A percentile compares a stretch with the other conserved stretches of the same genome.
These are phyloP conservation scores for Aristolochia contorta DNA, from an alignment of 164 flowering plant species.

Conservation along the genomic window DNA sequence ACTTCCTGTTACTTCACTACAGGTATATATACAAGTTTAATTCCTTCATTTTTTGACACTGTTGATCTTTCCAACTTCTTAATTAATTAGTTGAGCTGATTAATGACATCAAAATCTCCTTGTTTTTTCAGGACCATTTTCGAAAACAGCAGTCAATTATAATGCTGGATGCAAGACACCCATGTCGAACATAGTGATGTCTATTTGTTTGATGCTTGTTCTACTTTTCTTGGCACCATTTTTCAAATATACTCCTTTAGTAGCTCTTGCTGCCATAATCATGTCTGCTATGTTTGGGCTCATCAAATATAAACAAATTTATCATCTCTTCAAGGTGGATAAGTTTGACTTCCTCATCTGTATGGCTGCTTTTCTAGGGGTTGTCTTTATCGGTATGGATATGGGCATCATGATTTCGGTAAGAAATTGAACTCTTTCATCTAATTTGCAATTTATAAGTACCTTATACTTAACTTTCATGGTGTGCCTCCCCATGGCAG, in stretches of 20 bases:
- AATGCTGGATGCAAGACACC: slow-evolving; percentile 68
- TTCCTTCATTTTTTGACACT: neutral
- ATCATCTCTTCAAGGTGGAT: slow-evolving; percentile 56
- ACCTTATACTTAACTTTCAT: neutral
- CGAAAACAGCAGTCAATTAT: slow-evolving; percentile 78
- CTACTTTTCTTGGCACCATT: too few species aligned
- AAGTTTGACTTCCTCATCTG: slow-evolving; percentile 78
- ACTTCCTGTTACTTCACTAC: slow-evolving; percentile 91
- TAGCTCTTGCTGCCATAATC: slow-evolving; percentile 79
- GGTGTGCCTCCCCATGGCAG: slow-evolving; percentile 16
- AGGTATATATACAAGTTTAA: too few species aligned
- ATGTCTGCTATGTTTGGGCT: slow-evolving; percentile 86
- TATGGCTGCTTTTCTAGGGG: slow-evolving; percentile 66
- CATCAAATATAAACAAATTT: slow-evolving; percentile 44
- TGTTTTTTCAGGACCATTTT: slow-evolving; percentile 72
- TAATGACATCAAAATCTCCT: neutral
- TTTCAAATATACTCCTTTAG: slow-evolving; percentile 80
- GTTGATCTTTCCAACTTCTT: too few species aligned
- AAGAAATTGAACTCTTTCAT: too few species aligned
- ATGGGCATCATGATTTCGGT: slow-evolving; percentile 67
- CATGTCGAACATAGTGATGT: slow-evolving; percentile 68
- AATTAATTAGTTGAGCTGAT: too few species aligned
- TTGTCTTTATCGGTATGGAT: slow-evolving; percentile 64
- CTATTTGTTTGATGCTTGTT: too few species aligned
- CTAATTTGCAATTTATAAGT: too few species aligned